A percentile compares a stretch with the other conserved stretches of the same genome.
These are phyloP conservation scores for Fomitopsis palustris DNA, from an alignment of 1,284 basidiomycete species.

Conservation along the genomic window DNA sequence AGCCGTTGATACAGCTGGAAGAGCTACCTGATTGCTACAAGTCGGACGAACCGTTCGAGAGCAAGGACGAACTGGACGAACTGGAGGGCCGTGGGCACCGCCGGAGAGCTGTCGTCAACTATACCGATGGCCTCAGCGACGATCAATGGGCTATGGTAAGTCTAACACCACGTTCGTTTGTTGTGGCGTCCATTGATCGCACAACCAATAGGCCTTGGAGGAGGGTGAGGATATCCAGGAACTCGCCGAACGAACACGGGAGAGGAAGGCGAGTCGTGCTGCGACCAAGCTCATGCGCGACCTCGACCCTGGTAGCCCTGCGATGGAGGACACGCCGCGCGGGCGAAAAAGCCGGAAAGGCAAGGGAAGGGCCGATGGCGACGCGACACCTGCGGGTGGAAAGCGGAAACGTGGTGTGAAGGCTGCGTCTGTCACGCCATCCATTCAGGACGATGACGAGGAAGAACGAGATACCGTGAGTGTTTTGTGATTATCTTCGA, in stretches of 20 bases:
- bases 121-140: constrained; percentile 93
- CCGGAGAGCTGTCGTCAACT: constrained; percentile 81
- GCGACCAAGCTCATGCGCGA: constrained; percentile 24
- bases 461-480: constrained; percentile 64
- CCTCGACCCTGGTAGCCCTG: constrained; percentile 43
- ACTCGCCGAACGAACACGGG: constrained; percentile 57
- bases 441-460: constrained; percentile 69
- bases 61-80: constrained; percentile 63
- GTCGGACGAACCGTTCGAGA: constrained; percentile 76
- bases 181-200: neutral
- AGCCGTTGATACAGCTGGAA: constrained; percentile 79
- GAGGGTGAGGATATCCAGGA: constrained; percentile 87
- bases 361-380: constrained; percentile 53
- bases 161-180: constrained; percentile 5
- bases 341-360: constrained; percentile 61
- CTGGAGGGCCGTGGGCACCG: constrained; percentile 84
- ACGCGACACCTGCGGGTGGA: constrained; percentile 41
- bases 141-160: constrained; percentile 87
- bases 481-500: neutral
- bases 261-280: constrained; percentile 58
- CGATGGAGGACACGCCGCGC: constrained; percentile 53
- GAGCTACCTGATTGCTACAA: constrained; percentile 95
- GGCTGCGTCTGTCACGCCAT: constrained; percentile 75
- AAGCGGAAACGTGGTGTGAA: constrained; percentile 73
- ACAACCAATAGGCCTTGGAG: constrained; percentile 62